Base-by-base conservation (phyloP, 495 filamentous ascomycete genomes). In the Cryomyces minteri region DNA sequence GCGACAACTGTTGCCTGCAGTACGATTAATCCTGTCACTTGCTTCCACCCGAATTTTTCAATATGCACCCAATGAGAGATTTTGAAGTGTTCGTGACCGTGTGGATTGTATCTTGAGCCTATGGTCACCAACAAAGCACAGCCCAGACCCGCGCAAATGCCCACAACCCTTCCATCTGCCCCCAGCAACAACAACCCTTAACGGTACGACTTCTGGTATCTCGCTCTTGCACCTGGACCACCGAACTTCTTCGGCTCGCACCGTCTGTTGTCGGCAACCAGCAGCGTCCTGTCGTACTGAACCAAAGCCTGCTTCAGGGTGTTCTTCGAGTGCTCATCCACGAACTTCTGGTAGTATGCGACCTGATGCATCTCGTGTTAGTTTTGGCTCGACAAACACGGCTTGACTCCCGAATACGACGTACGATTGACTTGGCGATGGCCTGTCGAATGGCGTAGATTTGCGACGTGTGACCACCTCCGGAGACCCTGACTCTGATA, bases 311-410 rank as follows among this genome's bases (percentile, higher is more conserved):
- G 79, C 84, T 98, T 98, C 57, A 98, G 74, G 69, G 81, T 73
- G 79, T 95, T 98, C 84, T 98, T 98, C 72, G 82, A 80, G 79
- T 96, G 85, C 80, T 98, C 90, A 63, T 98, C 90, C 67, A 98
- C 84, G 72, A 79, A 98, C 74, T 98, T 98, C 77, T 95, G 90
- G 82, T 94, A 96, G 82, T 96, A 98, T 67, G 90, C 88, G 60
- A 98, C 54, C 58, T 62, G 44, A 6, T 18, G 9, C 14, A 38
- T 10, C 34, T 38, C 9, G 9, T 14, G 3, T 38, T 38, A 38
- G 34, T 14, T 14, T 38, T 1, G 18, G 18, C 18, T 25, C 18
- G 2, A 25, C 18, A 2, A 25, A 25, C 18, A 25, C 18, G 18
- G 18, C 2, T 25, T 2, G 18, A 25, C 1, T 25, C 18, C 18